Conservation (phyloP, 202 grass and related monocot species). For the Zoysia matrella region DNA sequence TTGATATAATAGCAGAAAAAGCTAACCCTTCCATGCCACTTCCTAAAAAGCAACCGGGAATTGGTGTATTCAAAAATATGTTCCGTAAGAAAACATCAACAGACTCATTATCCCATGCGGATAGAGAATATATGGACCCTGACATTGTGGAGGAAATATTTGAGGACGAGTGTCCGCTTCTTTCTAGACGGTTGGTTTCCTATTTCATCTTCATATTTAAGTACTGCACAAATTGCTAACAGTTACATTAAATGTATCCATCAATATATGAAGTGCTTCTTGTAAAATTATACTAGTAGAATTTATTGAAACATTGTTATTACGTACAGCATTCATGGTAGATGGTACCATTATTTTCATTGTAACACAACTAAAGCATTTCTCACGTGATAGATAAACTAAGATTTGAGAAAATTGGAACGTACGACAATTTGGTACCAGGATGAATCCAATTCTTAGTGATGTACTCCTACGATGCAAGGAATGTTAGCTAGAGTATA, state of each 20-base stretch:
- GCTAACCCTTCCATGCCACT: too few relatives aligned
- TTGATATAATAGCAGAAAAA: too few relatives aligned
- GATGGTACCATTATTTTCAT: not conserved
- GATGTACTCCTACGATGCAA: too few relatives aligned
- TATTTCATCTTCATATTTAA: constrained; percentile 22
- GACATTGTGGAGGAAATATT: constrained; percentile 52
- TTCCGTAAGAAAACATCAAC: constrained; percentile 64
- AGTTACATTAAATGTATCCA: constrained; percentile 9
- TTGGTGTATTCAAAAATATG: constrained; percentile 60
- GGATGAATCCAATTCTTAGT: too few relatives aligned
- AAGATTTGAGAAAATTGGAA: not conserved
- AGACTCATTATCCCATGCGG: constrained; percentile 69
- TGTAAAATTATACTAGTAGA: not conserved
- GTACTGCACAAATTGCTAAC: constrained; percentile 4
- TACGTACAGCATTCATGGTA: not conserved
- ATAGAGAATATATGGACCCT: constrained; percentile 70
- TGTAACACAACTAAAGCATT: not conserved
- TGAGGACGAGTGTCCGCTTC: too few relatives aligned
- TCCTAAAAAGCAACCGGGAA: too few relatives aligned
- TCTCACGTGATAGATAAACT: constrained; percentile 1
- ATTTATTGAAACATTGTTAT: not conserved
- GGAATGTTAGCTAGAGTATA: constrained; percentile 24
- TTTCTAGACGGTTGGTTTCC: constrained; percentile 59
- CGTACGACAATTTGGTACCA: not conserved
- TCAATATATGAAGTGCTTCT: not conserved